These are phyloP conservation scores for Phaeosphaeria sp. DNA, from an alignment of 2,329 filamentous ascomycete species.

Conservation along the genomic window DNA sequence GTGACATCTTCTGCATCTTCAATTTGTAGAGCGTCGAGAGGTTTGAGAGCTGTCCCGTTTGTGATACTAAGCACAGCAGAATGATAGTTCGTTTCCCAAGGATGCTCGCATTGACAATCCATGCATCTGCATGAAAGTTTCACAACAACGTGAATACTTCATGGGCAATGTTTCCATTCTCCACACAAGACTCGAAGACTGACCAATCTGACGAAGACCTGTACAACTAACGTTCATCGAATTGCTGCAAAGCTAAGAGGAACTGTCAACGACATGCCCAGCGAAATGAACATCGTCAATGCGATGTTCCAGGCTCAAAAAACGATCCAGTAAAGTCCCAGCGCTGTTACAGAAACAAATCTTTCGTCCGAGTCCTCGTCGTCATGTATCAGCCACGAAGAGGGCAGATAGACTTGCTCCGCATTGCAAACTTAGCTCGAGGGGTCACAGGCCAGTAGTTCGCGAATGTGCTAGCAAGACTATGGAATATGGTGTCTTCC, in stretches of 20 bases:
- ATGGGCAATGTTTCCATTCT: neutral
- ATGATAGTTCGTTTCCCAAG: neutral
- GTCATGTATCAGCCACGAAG: neutral
- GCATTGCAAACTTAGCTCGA: neutral
- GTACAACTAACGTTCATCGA: neutral
- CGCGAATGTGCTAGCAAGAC: neutral
- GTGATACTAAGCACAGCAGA: slow-evolving; percentile 1
- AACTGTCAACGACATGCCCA: neutral
- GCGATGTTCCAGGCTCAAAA: neutral
- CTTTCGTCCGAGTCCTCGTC: neutral
- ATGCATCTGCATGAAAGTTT: neutral
- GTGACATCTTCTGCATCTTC: neutral
- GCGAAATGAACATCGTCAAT: neutral
- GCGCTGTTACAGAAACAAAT: neutral
- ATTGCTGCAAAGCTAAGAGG: neutral
- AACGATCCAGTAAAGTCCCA: neutral
- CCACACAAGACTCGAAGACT: neutral
- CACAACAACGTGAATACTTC: neutral
- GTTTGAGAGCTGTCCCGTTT: slow-evolving; percentile 5
- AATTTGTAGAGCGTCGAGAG: neutral
- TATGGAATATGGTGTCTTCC: neutral
- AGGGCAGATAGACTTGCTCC: neutral
- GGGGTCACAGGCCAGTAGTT: neutral
- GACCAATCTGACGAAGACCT: neutral
- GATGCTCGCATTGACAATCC: neutral